Conservation (phyloP, 2,329 filamentous ascomycete species). For the Saccharata proteae region DNA sequence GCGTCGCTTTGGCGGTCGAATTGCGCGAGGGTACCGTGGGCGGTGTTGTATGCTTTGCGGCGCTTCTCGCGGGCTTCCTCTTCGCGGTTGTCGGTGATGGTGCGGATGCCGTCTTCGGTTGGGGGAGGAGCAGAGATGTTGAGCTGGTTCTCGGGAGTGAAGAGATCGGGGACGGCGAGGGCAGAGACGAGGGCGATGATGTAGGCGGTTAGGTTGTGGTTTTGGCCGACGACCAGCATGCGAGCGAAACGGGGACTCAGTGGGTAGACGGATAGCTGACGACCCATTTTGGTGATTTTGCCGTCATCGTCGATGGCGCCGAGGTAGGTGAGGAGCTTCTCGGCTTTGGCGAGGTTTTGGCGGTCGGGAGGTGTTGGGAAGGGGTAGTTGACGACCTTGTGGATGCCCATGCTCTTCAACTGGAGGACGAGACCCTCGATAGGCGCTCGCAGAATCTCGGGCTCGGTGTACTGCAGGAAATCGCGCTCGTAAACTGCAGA, state of each 20-base stretch:
- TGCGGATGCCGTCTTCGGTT: constrained; percentile 34
- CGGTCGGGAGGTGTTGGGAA: constrained; percentile 85
- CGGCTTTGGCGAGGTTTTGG: constrained; percentile 65
- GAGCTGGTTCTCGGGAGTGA: constrained; percentile 69
- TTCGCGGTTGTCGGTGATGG: constrained; percentile 56
- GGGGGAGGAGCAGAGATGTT: constrained; percentile 43
- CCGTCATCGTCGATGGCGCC: constrained; percentile 63
- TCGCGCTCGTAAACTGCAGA: constrained; percentile 88
- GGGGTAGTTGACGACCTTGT: constrained; percentile 84
- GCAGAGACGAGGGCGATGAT: constrained; percentile 81
- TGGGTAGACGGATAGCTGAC: constrained; percentile 77
- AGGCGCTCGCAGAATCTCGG: constrained; percentile 81
- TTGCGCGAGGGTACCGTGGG: constrained; percentile 66
- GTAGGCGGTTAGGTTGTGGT: constrained; percentile 71
- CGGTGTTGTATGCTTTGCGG: constrained; percentile 54
- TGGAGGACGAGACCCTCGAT: constrained; percentile 84
- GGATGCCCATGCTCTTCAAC: constrained; percentile 87
- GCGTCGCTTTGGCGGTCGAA: constrained; percentile 77
- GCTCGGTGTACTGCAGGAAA: constrained; percentile 73
- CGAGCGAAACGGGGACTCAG: constrained; percentile 82
- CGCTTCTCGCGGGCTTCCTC: constrained; percentile 57
- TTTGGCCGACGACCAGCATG: constrained; percentile 78
- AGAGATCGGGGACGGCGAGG: constrained; percentile 77
- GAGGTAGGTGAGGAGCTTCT: constrained; percentile 75
- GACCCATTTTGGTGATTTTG: constrained; percentile 66